These are phyloP conservation scores for Guillardia theta DNA, from an alignment of 78 protist genomes.

Conservation along the genomic window DNA sequence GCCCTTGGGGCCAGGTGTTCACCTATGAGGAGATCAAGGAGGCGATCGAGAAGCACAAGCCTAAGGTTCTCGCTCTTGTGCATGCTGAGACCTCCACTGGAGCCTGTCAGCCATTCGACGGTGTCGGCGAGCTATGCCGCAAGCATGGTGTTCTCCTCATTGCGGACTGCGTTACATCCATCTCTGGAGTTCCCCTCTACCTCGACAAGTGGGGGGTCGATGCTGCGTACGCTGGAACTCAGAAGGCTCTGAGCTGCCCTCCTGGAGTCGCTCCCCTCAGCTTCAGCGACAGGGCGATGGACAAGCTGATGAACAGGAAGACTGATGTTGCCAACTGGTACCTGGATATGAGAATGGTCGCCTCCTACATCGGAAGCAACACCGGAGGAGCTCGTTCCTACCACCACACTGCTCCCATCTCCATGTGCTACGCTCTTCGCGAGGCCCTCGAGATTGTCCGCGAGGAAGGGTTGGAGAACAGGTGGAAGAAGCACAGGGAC, in stretches of 20 bases:
- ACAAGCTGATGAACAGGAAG: conserved; percentile 55
- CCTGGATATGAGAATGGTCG: conserved; percentile 57
- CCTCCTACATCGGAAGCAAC: conserved; percentile 48
- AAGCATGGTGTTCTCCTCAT: conserved; percentile 55
- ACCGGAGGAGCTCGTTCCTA: conserved; percentile 43
- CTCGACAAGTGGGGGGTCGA: conserved; percentile 71
- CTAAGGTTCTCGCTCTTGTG: conserved; percentile 47
- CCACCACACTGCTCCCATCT: conserved; percentile 71
- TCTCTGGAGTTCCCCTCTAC: conserved; percentile 71
- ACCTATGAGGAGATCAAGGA: conserved; percentile 54
- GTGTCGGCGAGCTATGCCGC: conserved; percentile 65
- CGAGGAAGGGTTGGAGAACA: conserved; percentile 66
- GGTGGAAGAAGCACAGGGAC: conserved; percentile 52
- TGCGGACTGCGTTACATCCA: conserved; percentile 66
- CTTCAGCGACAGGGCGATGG: conserved; percentile 52
- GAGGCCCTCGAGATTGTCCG: conserved; percentile 51
- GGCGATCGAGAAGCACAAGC: conserved; percentile 56
- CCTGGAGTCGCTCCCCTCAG: conserved; percentile 70
- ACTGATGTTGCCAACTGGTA: conserved; percentile 66
- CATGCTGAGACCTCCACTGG: conserved; percentile 76
- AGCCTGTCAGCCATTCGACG: conserved; percentile 66
- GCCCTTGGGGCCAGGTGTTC: conserved; percentile 59
- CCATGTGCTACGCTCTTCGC: conserved; percentile 57
- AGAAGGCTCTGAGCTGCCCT: conserved; percentile 67
- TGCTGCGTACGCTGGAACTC: conserved; percentile 68